Percentiles rank a stretch among this genome's conserved stretches.
Conservation (phyloP, 768 basidiomycete genomes). For the Jaapia argillacea region DNA sequence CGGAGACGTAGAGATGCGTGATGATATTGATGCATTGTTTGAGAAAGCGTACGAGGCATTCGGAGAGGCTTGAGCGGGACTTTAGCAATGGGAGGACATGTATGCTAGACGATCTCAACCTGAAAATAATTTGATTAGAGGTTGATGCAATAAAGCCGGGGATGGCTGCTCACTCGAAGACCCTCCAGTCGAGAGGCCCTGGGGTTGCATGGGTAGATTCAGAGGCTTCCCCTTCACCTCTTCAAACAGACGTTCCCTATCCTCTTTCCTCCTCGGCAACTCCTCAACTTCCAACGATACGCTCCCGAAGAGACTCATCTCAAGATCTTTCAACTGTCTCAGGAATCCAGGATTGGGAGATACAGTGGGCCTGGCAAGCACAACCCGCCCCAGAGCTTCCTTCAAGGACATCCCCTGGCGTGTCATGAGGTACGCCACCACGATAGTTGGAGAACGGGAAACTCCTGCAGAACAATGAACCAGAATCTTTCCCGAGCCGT, state of each 20-base stretch:
- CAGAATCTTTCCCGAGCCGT: conserved; percentile 24
- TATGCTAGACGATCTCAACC: no score
- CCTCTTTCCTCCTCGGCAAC: conserved; percentile 22
- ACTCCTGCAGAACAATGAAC: conserved; percentile 36
- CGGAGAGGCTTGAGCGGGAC: no score
- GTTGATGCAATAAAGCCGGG: no score
- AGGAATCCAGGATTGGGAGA: conserved; percentile 35
- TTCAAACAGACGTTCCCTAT: conserved; percentile 25
- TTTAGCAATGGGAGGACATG: no score
- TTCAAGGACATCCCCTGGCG: conserved; percentile 24
- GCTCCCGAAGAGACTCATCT: conserved; percentile 13
- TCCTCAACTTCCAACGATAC: conserved; percentile 24
- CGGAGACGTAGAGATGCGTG: no score
- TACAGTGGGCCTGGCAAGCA: conserved; percentile 24
- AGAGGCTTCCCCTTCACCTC: no score
- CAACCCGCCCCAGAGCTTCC: conserved; percentile 24
- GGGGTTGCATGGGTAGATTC: no score
- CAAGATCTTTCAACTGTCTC: conserved; percentile 26
- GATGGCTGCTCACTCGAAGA: no score
- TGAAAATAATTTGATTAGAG: no score
- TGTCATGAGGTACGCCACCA: conserved; percentile 32
- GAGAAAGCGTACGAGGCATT: no score
- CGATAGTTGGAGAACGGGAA: conserved; percentile 34
- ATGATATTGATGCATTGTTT: no score
- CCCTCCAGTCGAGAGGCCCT: no score